Conservation (phyloP, 2,329 filamentous ascomycete species). For the Penicillium sp. region DNA sequence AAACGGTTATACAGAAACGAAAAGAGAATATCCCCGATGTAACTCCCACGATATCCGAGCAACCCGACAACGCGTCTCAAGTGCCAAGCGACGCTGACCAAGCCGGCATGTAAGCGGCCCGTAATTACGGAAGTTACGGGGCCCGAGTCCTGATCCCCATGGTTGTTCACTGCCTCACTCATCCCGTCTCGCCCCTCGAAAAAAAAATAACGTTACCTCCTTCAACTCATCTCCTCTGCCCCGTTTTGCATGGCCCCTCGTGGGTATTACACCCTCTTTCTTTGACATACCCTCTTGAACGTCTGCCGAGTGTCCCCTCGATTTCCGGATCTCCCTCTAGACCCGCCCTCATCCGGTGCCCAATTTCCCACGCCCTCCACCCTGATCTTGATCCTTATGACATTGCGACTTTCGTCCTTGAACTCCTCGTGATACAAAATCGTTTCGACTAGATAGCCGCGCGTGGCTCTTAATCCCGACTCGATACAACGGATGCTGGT, state of each 20-base stretch:
- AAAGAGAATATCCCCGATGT: background rate
- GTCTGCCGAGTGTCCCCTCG: background rate
- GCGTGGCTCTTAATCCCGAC: constrained; percentile 23
- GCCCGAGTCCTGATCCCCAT: background rate
- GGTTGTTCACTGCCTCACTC: background rate
- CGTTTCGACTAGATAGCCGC: background rate
- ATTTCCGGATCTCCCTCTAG: constrained; percentile 6
- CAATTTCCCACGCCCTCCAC: background rate
- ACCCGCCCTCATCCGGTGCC: constrained; percentile 11
- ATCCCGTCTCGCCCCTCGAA: constrained; percentile 10
- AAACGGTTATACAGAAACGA: background rate
- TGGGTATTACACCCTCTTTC: constrained; percentile 16
- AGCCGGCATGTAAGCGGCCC: constrained; percentile 12
- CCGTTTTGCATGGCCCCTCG: constrained; percentile 21
- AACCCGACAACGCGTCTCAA: background rate
- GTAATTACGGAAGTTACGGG: background rate
- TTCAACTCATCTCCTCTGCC: constrained; percentile 5
- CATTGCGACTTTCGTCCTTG: constrained; percentile 1
- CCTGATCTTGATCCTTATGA: constrained; percentile 6
- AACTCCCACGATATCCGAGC: background rate
- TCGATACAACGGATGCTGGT: constrained; percentile 30
- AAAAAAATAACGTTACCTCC: constrained; percentile 10
- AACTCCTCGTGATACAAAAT: constrained; percentile 6
- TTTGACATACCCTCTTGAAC: constrained; percentile 1
- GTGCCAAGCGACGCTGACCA: constrained; percentile 19